Evolutionary conservation across 768 basidiomycete species (phyloP).

Genomic region (Pisolithus orientalis): DNA sequence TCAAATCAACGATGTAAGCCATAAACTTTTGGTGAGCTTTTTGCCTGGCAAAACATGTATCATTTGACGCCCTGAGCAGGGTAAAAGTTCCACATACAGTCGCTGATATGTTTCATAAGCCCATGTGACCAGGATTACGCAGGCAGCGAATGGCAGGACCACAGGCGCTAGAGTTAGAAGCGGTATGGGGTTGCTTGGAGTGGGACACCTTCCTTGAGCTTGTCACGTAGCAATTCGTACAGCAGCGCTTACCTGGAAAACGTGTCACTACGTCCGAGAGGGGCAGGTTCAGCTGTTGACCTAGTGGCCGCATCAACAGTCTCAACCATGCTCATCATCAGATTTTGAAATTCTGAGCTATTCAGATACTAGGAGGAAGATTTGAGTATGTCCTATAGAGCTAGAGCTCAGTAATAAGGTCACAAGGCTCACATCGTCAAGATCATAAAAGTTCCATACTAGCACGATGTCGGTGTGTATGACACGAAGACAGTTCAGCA

Average conservation of each 20-base stretch:
- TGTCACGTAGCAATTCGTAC: too few relatives aligned
- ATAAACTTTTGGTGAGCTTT: slow-evolving; percentile 11
- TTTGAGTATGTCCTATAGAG: not conserved
- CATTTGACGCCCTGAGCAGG: not conserved
- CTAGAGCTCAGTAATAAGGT: not conserved
- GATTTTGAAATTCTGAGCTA: not conserved
- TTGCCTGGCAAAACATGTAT: not conserved
- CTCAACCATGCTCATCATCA: not conserved
- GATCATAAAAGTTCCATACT: slow-evolving; percentile 17
- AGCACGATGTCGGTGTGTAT: slow-evolving; percentile 15
- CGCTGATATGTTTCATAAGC: not conserved
- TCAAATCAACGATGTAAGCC: slow-evolving; percentile 22
- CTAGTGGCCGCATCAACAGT: too few relatives aligned
- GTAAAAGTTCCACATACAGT: not conserved
- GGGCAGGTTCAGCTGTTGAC: too few relatives aligned
- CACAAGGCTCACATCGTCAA: not conserved
- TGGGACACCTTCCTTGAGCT: too few relatives aligned
- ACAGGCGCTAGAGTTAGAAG: too few relatives aligned
- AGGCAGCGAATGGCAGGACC: too few relatives aligned
- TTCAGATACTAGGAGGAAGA: not conserved
- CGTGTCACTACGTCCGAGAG: too few relatives aligned
- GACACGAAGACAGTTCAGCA: slow-evolving; percentile 8
- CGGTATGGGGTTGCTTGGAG: too few relatives aligned
- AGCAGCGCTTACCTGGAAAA: too few relatives aligned
- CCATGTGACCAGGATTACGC: too few relatives aligned